A percentile compares a stretch with the other conserved stretches of the same genome.
phyloP scores from a whole-genome alignment of 2,329 filamentous ascomycete genomes.

The Hymenoscyphus fructigenus region DNA sequence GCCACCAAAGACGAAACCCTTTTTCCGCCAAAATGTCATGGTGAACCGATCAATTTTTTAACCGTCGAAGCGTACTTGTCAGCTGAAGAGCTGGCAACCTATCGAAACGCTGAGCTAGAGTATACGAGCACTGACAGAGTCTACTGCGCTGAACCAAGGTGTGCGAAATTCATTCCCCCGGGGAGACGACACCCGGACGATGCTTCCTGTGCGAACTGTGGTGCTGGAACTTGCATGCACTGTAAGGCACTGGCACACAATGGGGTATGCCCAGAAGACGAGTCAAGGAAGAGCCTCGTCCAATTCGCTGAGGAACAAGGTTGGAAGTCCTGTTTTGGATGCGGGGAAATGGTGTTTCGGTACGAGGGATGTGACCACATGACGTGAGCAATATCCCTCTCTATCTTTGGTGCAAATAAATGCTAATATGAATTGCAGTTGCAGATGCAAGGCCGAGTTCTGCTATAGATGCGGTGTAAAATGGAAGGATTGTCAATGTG shows the following conservation, averaged over 20 bases:
- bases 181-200: conserved; percentile 7
- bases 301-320: conserved; percentile 20
- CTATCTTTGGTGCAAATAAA: conserved; percentile 13
- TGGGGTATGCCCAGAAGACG: conserved; percentile 21
- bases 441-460: conserved; percentile 26
- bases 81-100: conserved; percentile 21
- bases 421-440: conserved; percentile 22
- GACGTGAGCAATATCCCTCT: conserved; percentile 19
- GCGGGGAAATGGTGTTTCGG: conserved; percentile 22
- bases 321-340: conserved; percentile 23
- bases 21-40: conserved; percentile 28
- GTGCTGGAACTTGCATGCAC: conserved; percentile 22
- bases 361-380: conserved; percentile 25
- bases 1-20: conserved; percentile 28
- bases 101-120: conserved; percentile 23
- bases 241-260: conserved; percentile 23
- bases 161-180: conserved; percentile 22
- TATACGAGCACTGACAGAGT: conserved; percentile 27
- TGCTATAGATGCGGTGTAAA: conserved; percentile 28
- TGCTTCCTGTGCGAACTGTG: conserved; percentile 20
- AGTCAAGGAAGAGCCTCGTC: conserved; percentile 19
- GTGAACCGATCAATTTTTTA: conserved; percentile 24
- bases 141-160: conserved; percentile 25
- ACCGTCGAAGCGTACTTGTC: conserved; percentile 26
- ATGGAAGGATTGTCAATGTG: conserved; percentile 28